Evolutionary conservation across 1,139 yeast species (phyloP).

Genomic region (Meyerozyma sp.): DNA sequence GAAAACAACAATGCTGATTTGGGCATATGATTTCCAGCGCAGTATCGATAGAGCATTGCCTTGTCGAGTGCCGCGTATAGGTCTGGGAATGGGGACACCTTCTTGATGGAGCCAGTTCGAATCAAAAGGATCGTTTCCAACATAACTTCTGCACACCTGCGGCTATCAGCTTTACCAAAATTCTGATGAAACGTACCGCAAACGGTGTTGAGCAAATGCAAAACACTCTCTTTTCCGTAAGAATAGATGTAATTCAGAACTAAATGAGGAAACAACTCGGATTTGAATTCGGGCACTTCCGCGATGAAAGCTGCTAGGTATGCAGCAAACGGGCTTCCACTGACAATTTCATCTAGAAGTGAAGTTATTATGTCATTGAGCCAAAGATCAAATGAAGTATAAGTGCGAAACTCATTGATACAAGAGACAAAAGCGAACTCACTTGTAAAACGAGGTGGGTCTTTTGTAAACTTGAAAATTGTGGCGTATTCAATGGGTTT

Average conservation of each 20-base stretch:
- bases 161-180: background rate
- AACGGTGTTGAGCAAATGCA: background rate
- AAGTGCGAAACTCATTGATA: too few relatives aligned
- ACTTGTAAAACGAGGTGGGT: too few relatives aligned
- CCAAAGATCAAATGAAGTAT: too few relatives aligned
- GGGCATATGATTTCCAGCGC: background rate
- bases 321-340: background rate
- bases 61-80: background rate
- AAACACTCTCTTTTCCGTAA: background rate
- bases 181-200: background rate
- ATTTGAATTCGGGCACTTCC: background rate
- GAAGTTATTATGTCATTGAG: too few relatives aligned
- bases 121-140: background rate
- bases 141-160: background rate
- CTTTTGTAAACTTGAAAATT: background rate
- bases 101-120: background rate
- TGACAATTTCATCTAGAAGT: background rate
- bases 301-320: background rate
- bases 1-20: background rate
- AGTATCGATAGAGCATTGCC: background rate
- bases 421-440: too few relatives aligned
- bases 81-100: background rate
- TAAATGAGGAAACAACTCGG: background rate
- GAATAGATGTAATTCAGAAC: background rate
- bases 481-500: conserved; percentile 25